Evolutionary conservation across 768 basidiomycete species (phyloP).

Genomic region (Termitomyces sp.): DNA sequence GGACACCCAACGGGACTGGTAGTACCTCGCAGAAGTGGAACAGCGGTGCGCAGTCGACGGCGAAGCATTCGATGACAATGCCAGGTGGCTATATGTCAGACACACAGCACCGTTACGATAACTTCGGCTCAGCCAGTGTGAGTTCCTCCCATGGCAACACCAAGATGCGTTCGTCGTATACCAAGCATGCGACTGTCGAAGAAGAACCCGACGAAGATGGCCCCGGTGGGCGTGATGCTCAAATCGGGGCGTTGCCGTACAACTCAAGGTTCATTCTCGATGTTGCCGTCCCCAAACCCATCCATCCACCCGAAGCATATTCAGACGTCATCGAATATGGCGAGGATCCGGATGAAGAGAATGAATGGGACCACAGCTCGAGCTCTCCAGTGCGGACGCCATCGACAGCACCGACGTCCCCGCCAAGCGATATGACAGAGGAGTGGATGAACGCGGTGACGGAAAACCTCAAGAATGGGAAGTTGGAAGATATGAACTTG

Average conservation of each 20-base stretch:
- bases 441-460: conserved; percentile 20
- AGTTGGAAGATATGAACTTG: conserved; percentile 9
- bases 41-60: neutral
- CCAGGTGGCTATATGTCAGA: conserved; percentile 4
- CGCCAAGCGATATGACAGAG: conserved; percentile 20
- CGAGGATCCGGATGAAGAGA: conserved; percentile 16
- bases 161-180: conserved; percentile 3
- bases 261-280: conserved; percentile 29
- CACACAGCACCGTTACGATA: neutral
- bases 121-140: neutral
- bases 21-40: conserved; percentile 11
- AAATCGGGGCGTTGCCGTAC: conserved; percentile 25
- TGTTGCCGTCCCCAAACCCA: conserved; percentile 38
- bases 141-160: neutral
- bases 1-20: conserved; percentile 10
- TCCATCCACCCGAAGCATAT: conserved; percentile 30
- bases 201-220: conserved; percentile 40
- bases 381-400: conserved; percentile 21
- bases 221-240: conserved; percentile 14
- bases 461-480: conserved; percentile 17
- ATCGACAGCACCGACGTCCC: conserved; percentile 22
- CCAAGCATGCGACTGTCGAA: conserved; percentile 36
- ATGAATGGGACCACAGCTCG: conserved; percentile 12
- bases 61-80: conserved; percentile 3
- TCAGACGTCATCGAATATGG: conserved; percentile 30